These are phyloP conservation scores for Macaranga tanarius DNA, from an alignment of 441 rosid species.

Conservation along the genomic window DNA sequence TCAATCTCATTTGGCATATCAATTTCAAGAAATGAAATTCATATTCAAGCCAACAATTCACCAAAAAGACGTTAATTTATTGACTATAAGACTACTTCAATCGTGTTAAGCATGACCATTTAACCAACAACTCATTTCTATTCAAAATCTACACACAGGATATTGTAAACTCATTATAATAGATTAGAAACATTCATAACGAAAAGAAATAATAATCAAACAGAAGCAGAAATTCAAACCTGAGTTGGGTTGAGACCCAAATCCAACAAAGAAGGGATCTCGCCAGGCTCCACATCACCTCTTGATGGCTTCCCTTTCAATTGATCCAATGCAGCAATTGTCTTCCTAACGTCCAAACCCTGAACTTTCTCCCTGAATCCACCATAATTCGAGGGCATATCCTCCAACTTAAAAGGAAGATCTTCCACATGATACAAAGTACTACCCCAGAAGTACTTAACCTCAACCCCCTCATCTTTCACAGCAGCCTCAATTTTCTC, in stretches of 20 bases:
- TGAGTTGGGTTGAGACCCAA: conserved; percentile 66
- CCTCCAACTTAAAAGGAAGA: conserved; percentile 82
- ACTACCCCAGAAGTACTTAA: conserved; percentile 93
- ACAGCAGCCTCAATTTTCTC: conserved; percentile 72
- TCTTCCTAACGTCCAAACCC: conserved; percentile 76
- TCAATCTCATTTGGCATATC: background rate
- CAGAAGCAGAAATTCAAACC: conserved; percentile 40
- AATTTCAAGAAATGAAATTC: background rate
- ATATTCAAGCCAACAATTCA: background rate
- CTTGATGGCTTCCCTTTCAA: conserved; percentile 77
- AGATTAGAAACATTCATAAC: too few relatives aligned
- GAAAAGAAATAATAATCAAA: background rate
- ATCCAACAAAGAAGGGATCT: conserved; percentile 82
- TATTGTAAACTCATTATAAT: too few relatives aligned
- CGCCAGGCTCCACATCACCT: conserved; percentile 90
- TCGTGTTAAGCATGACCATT: background rate
- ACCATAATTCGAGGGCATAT: conserved; percentile 74
- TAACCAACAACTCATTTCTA: background rate
- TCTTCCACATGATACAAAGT: conserved; percentile 89
- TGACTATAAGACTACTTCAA: background rate
- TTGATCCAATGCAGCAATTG: conserved; percentile 73
- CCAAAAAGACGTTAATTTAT: background rate
- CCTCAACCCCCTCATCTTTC: conserved; percentile 88
- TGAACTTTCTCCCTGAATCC: conserved; percentile 73
- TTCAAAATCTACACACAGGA: too few relatives aligned